Percentiles rank a stretch among this genome's conserved stretches.
phyloP scores from a whole-genome alignment of 2,329 filamentous ascomycete species.

The Monilinia aucupariae region DNA sequence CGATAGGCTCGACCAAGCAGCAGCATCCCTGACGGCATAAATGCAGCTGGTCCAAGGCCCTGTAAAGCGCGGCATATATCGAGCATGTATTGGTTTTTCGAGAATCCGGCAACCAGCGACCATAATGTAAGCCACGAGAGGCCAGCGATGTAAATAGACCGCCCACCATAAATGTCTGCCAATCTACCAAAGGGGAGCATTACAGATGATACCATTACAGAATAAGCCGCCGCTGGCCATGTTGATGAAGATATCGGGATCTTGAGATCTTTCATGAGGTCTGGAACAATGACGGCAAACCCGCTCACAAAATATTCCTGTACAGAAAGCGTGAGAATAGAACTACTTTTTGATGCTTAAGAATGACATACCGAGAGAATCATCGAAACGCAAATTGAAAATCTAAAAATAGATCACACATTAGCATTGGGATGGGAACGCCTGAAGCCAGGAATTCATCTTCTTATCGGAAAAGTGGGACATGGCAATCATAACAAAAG shows the following conservation, averaged over 20 bases:
- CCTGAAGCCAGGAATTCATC: neutral
- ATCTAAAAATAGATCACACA: neutral
- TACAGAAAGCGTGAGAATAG: neutral
- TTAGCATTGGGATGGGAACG: neutral
- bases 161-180: conserved; percentile 56
- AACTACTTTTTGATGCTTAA: neutral
- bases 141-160: conserved; percentile 51
- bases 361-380: conserved; percentile 13
- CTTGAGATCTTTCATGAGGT: conserved; percentile 51
- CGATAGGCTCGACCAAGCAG: conserved; percentile 57
- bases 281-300: conserved; percentile 65
- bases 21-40: conserved; percentile 60
- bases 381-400: conserved; percentile 13
- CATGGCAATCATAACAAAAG: neutral
- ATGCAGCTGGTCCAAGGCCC: conserved; percentile 64
- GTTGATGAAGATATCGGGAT: conserved; percentile 55
- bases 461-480: neutral
- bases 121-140: conserved; percentile 59
- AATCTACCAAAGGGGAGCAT: conserved; percentile 57
- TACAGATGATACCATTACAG: conserved; percentile 46
- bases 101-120: conserved; percentile 64
- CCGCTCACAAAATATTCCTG: conserved; percentile 63
- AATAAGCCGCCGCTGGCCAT: conserved; percentile 57
- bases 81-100: conserved; percentile 59
- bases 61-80: conserved; percentile 66